Evolutionary conservation across 495 filamentous ascomycete species (phyloP).

Genomic region (Talaromyces stipitatus): DNA sequence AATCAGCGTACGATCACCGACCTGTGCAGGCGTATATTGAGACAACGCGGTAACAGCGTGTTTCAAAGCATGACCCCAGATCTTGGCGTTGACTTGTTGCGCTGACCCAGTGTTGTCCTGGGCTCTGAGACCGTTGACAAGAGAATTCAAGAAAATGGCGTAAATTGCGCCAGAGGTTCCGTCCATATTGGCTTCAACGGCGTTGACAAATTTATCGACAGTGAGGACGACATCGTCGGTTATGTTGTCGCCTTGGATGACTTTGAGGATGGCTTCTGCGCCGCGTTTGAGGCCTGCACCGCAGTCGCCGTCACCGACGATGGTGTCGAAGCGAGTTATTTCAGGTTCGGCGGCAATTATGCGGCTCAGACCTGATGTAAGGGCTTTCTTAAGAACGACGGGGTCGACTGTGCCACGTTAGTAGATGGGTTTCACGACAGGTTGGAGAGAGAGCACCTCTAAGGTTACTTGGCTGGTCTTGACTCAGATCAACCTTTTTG

Average conservation of each 20-base stretch:
- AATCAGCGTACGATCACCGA: constrained; percentile 83
- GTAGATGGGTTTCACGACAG: background rate
- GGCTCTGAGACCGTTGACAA: constrained; percentile 65
- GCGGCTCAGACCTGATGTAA: constrained; percentile 60
- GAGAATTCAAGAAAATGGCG: constrained; percentile 90
- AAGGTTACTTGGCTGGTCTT: constrained; percentile 60
- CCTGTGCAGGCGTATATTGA: constrained; percentile 83
- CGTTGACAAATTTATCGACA: constrained; percentile 65
- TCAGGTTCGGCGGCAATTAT: constrained; percentile 74
- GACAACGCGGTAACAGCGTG: constrained; percentile 62
- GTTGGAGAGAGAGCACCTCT: constrained; percentile 32
- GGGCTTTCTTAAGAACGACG: constrained; percentile 43
- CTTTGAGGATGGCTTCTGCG: constrained; percentile 72
- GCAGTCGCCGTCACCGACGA: constrained; percentile 95
- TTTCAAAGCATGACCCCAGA: constrained; percentile 70
- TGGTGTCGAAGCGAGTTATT: constrained; percentile 81
- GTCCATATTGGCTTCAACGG: constrained; percentile 89
- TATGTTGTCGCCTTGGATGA: constrained; percentile 49
- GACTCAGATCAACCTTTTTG: constrained; percentile 49
- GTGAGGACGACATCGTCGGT: constrained; percentile 64
- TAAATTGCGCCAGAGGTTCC: constrained; percentile 93
- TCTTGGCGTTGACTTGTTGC: constrained; percentile 39
- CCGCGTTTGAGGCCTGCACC: constrained; percentile 84
- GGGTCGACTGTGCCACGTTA: constrained; percentile 51
- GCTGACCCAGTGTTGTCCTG: constrained; percentile 39